A percentile compares a stretch with the other conserved stretches of the same genome.
Conservation (phyloP, 371 early-diverging fungal species). For the Entomophthora muscae region DNA sequence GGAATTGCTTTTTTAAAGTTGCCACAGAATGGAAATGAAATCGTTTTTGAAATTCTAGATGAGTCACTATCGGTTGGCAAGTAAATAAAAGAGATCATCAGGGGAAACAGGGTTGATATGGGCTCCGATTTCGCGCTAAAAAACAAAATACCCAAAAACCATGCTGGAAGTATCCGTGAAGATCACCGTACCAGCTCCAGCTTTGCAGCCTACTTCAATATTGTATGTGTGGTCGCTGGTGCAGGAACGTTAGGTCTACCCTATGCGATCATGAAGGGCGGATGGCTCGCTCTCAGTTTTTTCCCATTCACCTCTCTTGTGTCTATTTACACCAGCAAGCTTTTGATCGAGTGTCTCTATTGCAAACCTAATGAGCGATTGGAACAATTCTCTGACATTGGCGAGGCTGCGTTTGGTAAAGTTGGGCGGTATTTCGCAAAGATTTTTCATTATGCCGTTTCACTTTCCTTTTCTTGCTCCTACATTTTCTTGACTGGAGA, state of each 20-base stretch:
- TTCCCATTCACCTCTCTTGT: constrained; percentile 53
- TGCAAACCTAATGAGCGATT: neutral
- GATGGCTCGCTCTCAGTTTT: constrained; percentile 59
- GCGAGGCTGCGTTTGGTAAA: neutral
- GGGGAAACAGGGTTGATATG: too few relatives aligned
- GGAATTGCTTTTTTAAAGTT: too few relatives aligned
- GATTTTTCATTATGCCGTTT: constrained; percentile 40
- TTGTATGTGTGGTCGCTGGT: constrained; percentile 66
- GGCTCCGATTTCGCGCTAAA: too few relatives aligned
- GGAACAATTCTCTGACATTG: neutral
- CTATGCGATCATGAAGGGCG: constrained; percentile 53
- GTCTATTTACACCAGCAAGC: constrained; percentile 18
- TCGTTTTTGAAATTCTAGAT: too few relatives aligned
- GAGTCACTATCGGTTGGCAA: too few relatives aligned
- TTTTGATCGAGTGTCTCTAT: neutral
- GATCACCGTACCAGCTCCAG: constrained; percentile 1
- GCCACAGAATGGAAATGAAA: too few relatives aligned
- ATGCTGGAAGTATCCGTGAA: constrained; percentile 3
- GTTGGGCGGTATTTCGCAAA: constrained; percentile 20
- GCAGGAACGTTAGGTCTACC: constrained; percentile 72
- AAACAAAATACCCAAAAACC: too few relatives aligned
- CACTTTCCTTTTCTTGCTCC: constrained; percentile 52
- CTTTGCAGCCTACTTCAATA: constrained; percentile 20
- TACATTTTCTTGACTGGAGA: constrained; percentile 56
- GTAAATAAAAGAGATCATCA: too few relatives aligned